phyloP scores from a whole-genome alignment of 1,284 basidiomycete genomes.

The Irpex lacteus region DNA sequence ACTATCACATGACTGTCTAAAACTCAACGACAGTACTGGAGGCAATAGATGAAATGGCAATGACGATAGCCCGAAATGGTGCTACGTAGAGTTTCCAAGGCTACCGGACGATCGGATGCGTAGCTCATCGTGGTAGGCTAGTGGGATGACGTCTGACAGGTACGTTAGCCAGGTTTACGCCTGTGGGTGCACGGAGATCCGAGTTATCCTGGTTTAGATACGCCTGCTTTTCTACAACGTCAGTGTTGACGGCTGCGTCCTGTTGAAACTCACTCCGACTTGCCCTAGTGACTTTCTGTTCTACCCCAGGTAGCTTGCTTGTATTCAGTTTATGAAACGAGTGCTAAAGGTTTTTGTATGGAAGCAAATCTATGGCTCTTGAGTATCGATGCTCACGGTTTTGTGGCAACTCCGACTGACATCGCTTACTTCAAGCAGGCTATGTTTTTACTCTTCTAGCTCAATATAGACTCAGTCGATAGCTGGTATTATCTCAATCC shows the following conservation, averaged over 20 bases:
- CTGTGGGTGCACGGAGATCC: neutral
- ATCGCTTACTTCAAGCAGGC: neutral
- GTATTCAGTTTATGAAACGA: no score
- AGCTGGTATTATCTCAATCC: neutral
- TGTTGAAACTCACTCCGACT: neutral
- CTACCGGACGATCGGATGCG: neutral
- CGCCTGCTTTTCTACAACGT: neutral
- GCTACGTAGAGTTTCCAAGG: neutral
- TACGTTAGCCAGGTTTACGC: neutral
- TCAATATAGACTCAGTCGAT: neutral
- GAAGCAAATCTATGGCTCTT: no score
- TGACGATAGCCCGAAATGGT: no score
- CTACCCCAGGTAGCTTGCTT: no score
- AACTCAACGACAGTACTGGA: no score
- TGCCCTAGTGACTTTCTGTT: no score
- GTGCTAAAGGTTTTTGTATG: no score
- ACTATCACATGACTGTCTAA: no score
- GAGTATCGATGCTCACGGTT: neutral
- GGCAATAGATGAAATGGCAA: no score
- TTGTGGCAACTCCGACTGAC: neutral
- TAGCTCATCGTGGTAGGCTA: neutral
- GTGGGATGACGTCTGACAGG: neutral
- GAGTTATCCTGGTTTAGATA: neutral
- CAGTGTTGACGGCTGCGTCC: neutral
- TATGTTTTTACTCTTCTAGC: neutral